Evolutionary conservation across 257 asterid species (phyloP).

Genomic region (Ballota nigra): DNA sequence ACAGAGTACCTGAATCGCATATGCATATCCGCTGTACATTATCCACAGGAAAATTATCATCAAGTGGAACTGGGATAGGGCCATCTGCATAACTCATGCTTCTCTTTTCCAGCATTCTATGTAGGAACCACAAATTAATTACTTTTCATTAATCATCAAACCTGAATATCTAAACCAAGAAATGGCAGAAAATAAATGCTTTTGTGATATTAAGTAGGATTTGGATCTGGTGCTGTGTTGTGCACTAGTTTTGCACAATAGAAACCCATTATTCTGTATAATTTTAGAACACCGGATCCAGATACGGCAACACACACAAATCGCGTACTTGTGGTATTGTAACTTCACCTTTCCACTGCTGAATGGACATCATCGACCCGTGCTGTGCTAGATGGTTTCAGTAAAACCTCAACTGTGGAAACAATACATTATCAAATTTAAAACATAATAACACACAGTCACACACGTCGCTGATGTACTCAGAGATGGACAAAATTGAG

Average conservation of each 20-base stretch:
- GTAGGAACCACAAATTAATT: not conserved
- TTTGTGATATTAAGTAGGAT: not conserved
- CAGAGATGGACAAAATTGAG: conserved; percentile 3
- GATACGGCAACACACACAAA: conserved; percentile 16
- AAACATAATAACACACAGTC: not conserved
- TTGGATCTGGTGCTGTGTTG: too few relatives aligned
- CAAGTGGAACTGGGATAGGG: conserved; percentile 66
- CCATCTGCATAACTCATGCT: conserved; percentile 93
- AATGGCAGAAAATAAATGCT: not conserved
- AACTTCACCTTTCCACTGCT: conserved; percentile 69
- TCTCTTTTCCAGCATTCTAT: conserved; percentile 90
- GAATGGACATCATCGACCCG: conserved; percentile 59
- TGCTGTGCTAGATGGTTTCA: conserved; percentile 76
- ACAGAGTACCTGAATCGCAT: conserved; percentile 73
- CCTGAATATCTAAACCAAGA: not conserved
- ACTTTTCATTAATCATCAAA: not conserved
- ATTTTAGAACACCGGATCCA: too few relatives aligned
- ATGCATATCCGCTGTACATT: conserved; percentile 76
- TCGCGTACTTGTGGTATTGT: not conserved
- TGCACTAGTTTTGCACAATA: too few relatives aligned
- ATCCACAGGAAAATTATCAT: conserved; percentile 68
- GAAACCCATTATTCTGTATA: too few relatives aligned
- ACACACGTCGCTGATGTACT: conserved; percentile 7
- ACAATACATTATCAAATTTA: conserved; percentile 19
- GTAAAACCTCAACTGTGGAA: conserved; percentile 79